Evolutionary conservation across 768 basidiomycete species (phyloP), one percentile per base, ranked within the genome.

Genomic region (Sporobolomyces pararoseus): DNA sequence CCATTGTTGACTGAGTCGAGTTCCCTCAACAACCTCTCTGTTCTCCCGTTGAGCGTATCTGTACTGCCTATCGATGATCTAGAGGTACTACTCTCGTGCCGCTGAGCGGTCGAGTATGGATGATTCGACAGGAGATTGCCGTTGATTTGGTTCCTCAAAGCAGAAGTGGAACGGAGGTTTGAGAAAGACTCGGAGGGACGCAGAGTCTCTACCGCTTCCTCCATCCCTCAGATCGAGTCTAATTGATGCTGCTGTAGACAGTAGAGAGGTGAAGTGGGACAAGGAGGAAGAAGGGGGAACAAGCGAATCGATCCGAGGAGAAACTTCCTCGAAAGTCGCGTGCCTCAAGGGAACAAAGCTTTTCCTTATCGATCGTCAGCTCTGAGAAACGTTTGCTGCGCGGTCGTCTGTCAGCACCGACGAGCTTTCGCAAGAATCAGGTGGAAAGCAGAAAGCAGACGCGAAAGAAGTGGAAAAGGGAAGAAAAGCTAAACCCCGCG

Each of bases 181-280:
- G 51, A 53, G 25, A 29, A 53, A 16, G 51, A 27, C 14, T 10
- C 53, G 31, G 4, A 16, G 7, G 35, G 55, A 4, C 35, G 55
- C 17, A 37, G 55, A 23, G 55, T 57, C 55, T 37, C 55, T 35
- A 54, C 53, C 32, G 53, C 53, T 6, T 54, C 32, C 25, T 52
- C 51, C 10, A 52, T 12, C 19, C 7, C 19, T 16, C 7, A 16
- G 19, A 47, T 47, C 19, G 10, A 47, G 46, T 14, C 12, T 13
- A 17, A 23, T 13, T 16, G 7, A 21, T 7, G 46, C 12, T 16
- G 46, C n/a, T n/a, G n/a, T n/a, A n/a, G n/a, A n/a, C n/a, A n/a
- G n/a, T n/a, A n/a, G n/a, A n/a, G n/a, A n/a, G n/a, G n/a, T n/a
- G 19, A 47, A 47, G 46, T 16, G 46, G n/a, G 46, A 10, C 16